Evolutionary conservation across 2,329 filamentous ascomycete species (phyloP).

Genomic region (Colletotrichum trifolii): DNA sequence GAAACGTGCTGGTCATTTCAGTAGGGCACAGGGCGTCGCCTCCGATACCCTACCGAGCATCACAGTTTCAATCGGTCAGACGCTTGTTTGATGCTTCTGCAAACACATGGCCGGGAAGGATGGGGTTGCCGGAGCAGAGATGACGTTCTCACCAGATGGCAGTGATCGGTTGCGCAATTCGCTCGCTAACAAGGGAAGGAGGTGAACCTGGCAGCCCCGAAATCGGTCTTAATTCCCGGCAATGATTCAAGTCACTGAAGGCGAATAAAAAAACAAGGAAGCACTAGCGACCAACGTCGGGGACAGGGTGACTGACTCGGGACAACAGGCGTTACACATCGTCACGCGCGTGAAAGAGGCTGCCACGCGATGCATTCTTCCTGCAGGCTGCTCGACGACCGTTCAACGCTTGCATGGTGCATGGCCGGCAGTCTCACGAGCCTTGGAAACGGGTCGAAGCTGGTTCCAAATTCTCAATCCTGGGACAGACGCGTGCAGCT

Average conservation of each 20-base stretch:
- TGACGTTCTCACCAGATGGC: neutral
- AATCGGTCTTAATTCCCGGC: conserved; percentile 24
- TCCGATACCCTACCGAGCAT: no score
- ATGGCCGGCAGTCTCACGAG: neutral
- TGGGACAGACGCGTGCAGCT: no score
- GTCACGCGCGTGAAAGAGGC: conserved; percentile 14
- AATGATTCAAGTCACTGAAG: conserved; percentile 9
- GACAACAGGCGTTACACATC: neutral
- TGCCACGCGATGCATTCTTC: conserved; percentile 9
- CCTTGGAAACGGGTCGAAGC: no score
- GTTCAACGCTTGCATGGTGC: neutral
- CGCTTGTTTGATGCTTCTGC: no score
- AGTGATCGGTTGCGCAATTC: conserved; percentile 14
- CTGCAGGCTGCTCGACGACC: neutral
- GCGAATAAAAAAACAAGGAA: conserved; percentile 14
- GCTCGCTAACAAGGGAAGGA: conserved; percentile 1
- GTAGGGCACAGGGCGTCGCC: no score
- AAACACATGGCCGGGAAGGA: neutral
- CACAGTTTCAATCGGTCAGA: no score
- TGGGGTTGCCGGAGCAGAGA: conserved; percentile 12
- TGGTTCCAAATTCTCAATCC: no score
- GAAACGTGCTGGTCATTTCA: no score
- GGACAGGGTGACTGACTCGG: conserved; percentile 25
- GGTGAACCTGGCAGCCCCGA: conserved; percentile 10
- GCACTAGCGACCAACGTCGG: conserved; percentile 14